Base-by-base conservation (phyloP, 2,329 filamentous ascomycete genomes). In the Xylaria sp. region DNA sequence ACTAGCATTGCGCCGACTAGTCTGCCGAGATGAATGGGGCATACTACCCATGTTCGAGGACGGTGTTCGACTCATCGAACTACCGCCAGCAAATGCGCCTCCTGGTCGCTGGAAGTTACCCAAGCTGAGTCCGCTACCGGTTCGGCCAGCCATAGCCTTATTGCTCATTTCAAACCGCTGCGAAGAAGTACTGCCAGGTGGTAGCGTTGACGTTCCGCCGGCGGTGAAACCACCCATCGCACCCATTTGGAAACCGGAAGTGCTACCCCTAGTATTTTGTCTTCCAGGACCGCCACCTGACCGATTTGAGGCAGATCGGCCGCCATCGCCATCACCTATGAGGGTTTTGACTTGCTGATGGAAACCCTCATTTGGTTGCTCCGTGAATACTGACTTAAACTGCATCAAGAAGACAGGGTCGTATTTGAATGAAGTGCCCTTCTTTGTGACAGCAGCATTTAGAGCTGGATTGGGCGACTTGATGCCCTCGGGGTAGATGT, bases 281-380 rank as follows among this genome's bases (percentile, higher is more conserved):
- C 81, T 78, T 28, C 78, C 76, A 62, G 82, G 78, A 70, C 80
- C 76, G 38, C 78, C 80, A 59, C 85, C 80, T 73, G 90, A 82
- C 78, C 90, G 77, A 77, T 88, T 78, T 75, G 88, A 79, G 76
- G 85, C 77, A 77, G 90, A 82, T 79, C 92, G 79, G 52, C 82
- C 78, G 62, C 86, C 84, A 61, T 90, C 88, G 38, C 83, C 82
- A 68, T 97, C 94, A 61, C 94, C 94, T 69, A 99, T 89, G 77
- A 82, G 90, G 84, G 79, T 91, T 89, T 85, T 94, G 84, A 99
- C 89, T 73, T 95, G 94, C 68, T 89, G 84, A 74, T 96, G 91
- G 87, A 97, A 99, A 74, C 98, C 94, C 45, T 94, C 78, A 0
- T 93, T 96, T 14, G 95, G 95, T 80, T 97, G 96, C 82, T 99